Evolutionary conservation across 768 basidiomycete species (phyloP), one percentile per base, ranked within the genome.

Genomic region (Tricholoma terreum): DNA sequence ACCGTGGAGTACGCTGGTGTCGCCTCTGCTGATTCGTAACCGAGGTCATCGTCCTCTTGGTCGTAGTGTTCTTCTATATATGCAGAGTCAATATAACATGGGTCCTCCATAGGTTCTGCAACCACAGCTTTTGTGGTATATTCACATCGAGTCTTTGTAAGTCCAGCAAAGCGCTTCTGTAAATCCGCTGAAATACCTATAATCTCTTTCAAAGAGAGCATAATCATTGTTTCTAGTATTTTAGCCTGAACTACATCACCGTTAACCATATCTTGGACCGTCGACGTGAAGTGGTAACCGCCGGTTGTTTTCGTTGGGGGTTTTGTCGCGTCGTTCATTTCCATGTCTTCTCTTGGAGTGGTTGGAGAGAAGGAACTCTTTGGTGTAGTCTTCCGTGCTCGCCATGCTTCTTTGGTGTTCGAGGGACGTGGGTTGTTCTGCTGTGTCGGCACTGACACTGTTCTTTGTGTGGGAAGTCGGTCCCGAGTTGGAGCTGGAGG

Each of bases 191-290:
- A 46, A 4, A 46, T 30, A 2, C 14, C 45, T 46, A 46, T 46
- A n/a, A 46, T 8, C 15, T 46, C 45, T 46, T 46, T 46, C 27
- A 46, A 46, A 24, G 27, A 9, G 24, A 46, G 45, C 4, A 12
- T 46, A 6, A 46, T n/a, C 22, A 27, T 3, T 22, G 14, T 46
- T 11, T 43, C 11, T 10, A 61, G 48, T n/a, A 57, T 24, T 14
- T 50, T 27, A 1, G 30, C n/a, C 27, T 51, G 38, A 9, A 61
- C 10, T 1, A 21, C 50, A n/a, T 61, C 53, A 11, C 21, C 9
- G 27, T 55, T 34, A 21, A 58, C 15, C 33, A 42, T 54, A 36
- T 61, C 52, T 34, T 61, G 60, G 7, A 61, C 31, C 1, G 17
- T 30, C 0, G 50, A 51, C 12, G 17, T 54, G 11, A 58, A 56